Evolutionary conservation across 495 filamentous ascomycete species (phyloP), one percentile per base, ranked within the genome.

Genomic region (Tuber melanosporum): DNA sequence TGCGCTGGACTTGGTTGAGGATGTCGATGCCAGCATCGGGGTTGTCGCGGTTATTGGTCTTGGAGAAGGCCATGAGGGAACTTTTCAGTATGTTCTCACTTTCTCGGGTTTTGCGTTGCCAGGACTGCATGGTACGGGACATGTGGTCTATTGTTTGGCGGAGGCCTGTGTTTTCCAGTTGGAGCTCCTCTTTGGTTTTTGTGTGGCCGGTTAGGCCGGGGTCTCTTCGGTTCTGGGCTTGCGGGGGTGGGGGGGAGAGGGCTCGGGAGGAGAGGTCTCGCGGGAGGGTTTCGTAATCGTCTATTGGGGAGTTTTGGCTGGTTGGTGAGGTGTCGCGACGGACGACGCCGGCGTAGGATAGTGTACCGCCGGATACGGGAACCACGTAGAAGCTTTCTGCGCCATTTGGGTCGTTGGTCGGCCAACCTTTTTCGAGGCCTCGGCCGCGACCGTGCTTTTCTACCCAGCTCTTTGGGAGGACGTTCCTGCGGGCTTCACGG

Each of bases 271-370:
- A 66, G 57, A 66, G 57, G 14, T 66, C 26, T 7, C 26, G 57
- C 26, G 57, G 26, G 19, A 78, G 44, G 19, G 47, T 32, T 15
- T 78, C 77, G 22, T 78, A 78, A 20, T 79, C 77, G 10, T 79
- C 77, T 6, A 45, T 32, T 22, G 77, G 45, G 4, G 77, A 78
- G 1, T 66, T 66, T 36, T 66, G 57, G 5, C 14, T 46, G 41
- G 76, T 69, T 43, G 77, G 77, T 0, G 78, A 71, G 41, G 73
- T 66, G 22, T 80, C 80, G 17, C 81, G 81, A 10, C 78, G 78
- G 57, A 97, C 86, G 43, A 99, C 96, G 70, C 90, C 92, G 6
- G 95, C 94, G 83, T 98, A 99, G 0, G 93, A 92, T 66, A 92
- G 89, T 0, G 94, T 97, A 75, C 93, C 92, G 43, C 95, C 95